Evolutionary conservation across 306 rosid species (phyloP).

Genomic region (Hippophae gyantsensis): DNA sequence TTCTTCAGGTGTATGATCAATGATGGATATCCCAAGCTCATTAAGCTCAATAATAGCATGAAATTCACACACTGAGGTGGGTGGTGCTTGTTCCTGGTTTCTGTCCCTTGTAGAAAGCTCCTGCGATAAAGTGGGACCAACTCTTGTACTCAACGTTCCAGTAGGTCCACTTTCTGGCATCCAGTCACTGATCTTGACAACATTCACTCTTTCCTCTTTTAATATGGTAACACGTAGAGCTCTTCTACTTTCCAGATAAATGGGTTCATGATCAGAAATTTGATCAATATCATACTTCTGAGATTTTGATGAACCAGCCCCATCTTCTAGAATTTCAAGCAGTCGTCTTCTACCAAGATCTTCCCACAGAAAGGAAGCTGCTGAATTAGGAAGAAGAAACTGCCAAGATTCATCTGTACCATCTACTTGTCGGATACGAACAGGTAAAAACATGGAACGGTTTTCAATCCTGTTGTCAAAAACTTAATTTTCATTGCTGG

Average conservation of each 20-base stretch:
- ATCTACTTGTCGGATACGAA: slow-evolving; percentile 78
- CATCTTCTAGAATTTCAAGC: slow-evolving; percentile 74
- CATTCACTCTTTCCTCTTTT: slow-evolving; percentile 74
- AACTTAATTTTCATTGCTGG: slow-evolving; percentile 16
- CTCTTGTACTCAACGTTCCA: slow-evolving; percentile 33
- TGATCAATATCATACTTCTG: slow-evolving; percentile 72
- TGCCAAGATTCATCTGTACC: slow-evolving; percentile 76
- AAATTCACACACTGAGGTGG: slow-evolving; percentile 60
- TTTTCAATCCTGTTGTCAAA: slow-evolving; percentile 74
- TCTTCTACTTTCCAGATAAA: slow-evolving; percentile 45
- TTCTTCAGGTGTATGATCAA: slow-evolving; percentile 95
- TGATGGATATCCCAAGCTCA: slow-evolving; percentile 75
- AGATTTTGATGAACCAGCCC: slow-evolving; percentile 58
- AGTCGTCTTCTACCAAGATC: slow-evolving; percentile 87
- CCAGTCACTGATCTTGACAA: slow-evolving; percentile 87
- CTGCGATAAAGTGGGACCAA: slow-evolving; percentile 29
- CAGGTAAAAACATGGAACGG: slow-evolving; percentile 77
- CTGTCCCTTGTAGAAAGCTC: slow-evolving; percentile 26
- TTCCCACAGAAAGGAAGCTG: slow-evolving; percentile 91
- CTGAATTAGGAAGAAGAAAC: slow-evolving; percentile 66
- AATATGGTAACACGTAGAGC: slow-evolving; percentile 64
- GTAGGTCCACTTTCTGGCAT: slow-evolving; percentile 67
- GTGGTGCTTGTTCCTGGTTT: slow-evolving; percentile 36
- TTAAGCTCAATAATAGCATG: slow-evolving; percentile 73
- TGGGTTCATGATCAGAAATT: slow-evolving; percentile 68